A percentile compares a stretch with the other conserved stretches of the same genome.
phyloP scores from a whole-genome alignment of 495 filamentous ascomycete genomes.

The Podospora australis region DNA sequence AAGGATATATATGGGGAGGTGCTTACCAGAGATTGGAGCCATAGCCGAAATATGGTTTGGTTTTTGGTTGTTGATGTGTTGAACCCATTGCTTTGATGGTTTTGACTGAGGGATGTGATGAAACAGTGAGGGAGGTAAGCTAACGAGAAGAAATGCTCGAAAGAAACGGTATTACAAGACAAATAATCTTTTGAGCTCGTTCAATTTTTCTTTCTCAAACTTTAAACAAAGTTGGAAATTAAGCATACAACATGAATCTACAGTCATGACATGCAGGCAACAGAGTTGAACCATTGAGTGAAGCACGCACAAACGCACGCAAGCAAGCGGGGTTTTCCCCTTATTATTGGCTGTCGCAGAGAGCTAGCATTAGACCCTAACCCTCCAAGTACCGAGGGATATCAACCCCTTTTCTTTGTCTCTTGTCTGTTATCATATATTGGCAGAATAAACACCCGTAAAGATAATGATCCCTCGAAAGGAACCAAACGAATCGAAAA shows the following conservation, averaged over 20 bases:
- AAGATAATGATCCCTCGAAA: no score
- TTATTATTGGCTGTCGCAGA: no score
- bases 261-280: background rate
- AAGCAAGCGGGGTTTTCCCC: background rate
- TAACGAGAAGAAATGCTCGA: no score
- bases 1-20: no score
- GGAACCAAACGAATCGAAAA: no score
- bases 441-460: no score
- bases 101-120: background rate
- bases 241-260: background rate
- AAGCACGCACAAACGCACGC: background rate
- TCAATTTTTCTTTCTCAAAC: background rate
- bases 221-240: background rate
- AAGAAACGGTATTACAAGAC: no score
- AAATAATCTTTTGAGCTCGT: background rate
- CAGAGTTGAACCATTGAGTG: background rate
- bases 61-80: background rate
- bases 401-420: background rate
- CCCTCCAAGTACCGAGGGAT: background rate
- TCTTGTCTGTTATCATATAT: no score
- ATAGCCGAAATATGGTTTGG: conserved; percentile 33
- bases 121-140: background rate
- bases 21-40: conserved; percentile 42
- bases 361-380: background rate
- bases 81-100: no score